Conservation (phyloP, 208 protist species). For the Crithidia bombi region DNA sequence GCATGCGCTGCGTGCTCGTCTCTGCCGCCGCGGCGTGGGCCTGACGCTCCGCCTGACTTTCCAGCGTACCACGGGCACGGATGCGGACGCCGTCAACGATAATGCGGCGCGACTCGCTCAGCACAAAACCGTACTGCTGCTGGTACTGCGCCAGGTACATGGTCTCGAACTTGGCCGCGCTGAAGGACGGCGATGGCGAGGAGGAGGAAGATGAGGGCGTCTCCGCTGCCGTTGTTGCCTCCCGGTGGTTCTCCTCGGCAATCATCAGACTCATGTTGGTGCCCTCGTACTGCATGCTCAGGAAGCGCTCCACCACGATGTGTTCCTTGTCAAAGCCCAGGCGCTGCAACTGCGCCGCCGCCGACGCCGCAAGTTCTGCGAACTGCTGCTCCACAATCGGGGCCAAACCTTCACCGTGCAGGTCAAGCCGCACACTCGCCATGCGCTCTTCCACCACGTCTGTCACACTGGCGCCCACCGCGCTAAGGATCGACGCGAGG, state of each 20-base stretch:
- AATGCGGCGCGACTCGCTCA: constrained; percentile 68
- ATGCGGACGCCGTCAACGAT: constrained; percentile 94
- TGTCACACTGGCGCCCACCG: constrained; percentile 93
- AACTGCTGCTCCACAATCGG: constrained; percentile 43
- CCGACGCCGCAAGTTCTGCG: constrained; percentile 28
- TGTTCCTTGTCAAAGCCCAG: constrained; percentile 55
- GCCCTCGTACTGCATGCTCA: constrained; percentile 93
- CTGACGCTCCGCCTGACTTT: constrained; percentile 25
- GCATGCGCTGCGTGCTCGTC: constrained; percentile 12
- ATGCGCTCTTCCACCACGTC: constrained; percentile 92
- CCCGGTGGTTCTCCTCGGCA: constrained; percentile 30
- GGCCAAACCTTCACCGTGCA: constrained; percentile 28
- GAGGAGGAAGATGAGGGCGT: neutral
- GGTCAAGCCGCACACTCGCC: constrained; percentile 56
- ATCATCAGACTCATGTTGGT: constrained; percentile 94
- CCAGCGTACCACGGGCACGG: constrained; percentile 55
- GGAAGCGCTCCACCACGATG: constrained; percentile 61
- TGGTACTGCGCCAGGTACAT: constrained; percentile 83
- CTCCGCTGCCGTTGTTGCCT: neutral
- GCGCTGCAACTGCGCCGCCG: constrained; percentile 33
- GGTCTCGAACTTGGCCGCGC: constrained; percentile 38
- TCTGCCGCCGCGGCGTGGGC: constrained; percentile 21
- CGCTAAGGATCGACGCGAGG: constrained; percentile 89
- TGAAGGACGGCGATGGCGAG: neutral
- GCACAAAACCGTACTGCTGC: constrained; percentile 93